Evolutionary conservation across 139 green algal genomes (phyloP).

Genomic region (Haematococcus lacustris): DNA sequence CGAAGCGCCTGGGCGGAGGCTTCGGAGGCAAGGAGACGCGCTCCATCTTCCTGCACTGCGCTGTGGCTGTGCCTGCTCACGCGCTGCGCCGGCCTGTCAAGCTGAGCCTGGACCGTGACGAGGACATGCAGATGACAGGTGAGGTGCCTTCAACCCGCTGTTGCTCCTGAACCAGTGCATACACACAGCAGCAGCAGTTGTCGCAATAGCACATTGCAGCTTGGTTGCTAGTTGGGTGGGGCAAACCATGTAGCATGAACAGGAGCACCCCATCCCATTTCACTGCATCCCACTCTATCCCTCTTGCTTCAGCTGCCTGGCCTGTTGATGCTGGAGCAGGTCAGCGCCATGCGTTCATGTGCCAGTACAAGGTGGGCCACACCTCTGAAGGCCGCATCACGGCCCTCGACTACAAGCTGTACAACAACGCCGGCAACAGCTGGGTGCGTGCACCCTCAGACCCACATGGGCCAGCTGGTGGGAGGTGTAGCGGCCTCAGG

Average conservation of each 20-base stretch:
- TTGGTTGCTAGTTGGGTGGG: too few species aligned
- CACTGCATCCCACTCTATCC: too few species aligned
- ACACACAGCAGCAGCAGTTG: too few species aligned
- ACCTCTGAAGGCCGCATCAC: slow-evolving; percentile 52
- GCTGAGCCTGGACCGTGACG: slow-evolving; percentile 80
- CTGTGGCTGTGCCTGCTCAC: slow-evolving; percentile 72
- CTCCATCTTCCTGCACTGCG: slow-evolving; percentile 63
- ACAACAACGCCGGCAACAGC: slow-evolving; percentile 74
- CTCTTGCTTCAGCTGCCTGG: too few species aligned
- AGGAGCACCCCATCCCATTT: too few species aligned
- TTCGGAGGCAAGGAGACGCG: slow-evolving; percentile 98
- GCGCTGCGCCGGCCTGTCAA: slow-evolving; percentile 60
- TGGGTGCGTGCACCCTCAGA: slow-evolving; percentile 2
- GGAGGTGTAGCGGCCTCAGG: too few species aligned
- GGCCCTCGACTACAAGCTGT: slow-evolving; percentile 77
- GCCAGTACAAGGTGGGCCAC: slow-evolving; percentile 21
- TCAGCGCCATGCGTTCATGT: slow-evolving; percentile 18
- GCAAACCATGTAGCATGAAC: too few species aligned
- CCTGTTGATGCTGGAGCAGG: too few species aligned
- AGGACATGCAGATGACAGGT: slow-evolving; percentile 86
- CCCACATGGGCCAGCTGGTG: neutral
- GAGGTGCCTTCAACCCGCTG: too few species aligned
- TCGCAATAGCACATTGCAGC: too few species aligned
- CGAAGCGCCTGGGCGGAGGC: slow-evolving; percentile 89
- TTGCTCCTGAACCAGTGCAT: too few species aligned